These are phyloP conservation scores for Rhizopogon salebrosus DNA, from an alignment of 768 basidiomycete species.

Conservation along the genomic window DNA sequence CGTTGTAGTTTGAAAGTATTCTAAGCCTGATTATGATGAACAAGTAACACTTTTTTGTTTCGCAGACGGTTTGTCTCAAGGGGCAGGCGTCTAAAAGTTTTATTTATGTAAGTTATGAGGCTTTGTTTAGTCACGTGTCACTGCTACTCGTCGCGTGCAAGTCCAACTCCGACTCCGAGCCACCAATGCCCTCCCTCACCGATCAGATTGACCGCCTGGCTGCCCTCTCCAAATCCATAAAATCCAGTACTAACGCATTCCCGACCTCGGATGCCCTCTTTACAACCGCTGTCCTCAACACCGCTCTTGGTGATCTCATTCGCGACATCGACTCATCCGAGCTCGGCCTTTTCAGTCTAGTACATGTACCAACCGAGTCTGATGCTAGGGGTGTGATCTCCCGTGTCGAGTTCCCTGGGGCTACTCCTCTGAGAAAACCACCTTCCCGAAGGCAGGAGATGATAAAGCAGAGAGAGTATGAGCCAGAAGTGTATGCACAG, in stretches of 20 bases:
- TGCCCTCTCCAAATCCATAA: conserved; percentile 47
- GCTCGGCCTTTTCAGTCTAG: conserved; percentile 69
- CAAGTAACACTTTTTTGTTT: too few species aligned
- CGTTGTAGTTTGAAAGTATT: too few species aligned
- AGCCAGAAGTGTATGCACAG: conserved; percentile 71
- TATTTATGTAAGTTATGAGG: too few species aligned
- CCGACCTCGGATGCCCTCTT: conserved; percentile 34
- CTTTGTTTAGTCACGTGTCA: too few species aligned
- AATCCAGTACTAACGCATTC: conserved; percentile 19
- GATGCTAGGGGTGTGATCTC: conserved; percentile 42
- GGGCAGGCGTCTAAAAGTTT: too few species aligned
- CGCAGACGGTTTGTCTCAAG: too few species aligned
- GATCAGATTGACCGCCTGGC: conserved; percentile 68
- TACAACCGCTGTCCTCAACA: conserved; percentile 57
- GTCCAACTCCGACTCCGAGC: too few species aligned
- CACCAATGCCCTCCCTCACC: conserved; percentile 57
- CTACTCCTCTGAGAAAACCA: conserved; percentile 60
- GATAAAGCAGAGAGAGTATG: conserved; percentile 37
- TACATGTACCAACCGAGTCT: conserved; percentile 25
- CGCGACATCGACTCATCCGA: conserved; percentile 77
- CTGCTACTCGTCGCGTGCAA: too few species aligned
- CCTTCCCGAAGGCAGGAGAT: conserved; percentile 33
- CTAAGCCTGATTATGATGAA: too few species aligned
- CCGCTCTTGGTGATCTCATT: conserved; percentile 67
- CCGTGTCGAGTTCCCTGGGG: conserved; percentile 62